Evolutionary conservation across 78 protist genomes (phyloP).

Genomic region (Monosiga brevicollis): DNA sequence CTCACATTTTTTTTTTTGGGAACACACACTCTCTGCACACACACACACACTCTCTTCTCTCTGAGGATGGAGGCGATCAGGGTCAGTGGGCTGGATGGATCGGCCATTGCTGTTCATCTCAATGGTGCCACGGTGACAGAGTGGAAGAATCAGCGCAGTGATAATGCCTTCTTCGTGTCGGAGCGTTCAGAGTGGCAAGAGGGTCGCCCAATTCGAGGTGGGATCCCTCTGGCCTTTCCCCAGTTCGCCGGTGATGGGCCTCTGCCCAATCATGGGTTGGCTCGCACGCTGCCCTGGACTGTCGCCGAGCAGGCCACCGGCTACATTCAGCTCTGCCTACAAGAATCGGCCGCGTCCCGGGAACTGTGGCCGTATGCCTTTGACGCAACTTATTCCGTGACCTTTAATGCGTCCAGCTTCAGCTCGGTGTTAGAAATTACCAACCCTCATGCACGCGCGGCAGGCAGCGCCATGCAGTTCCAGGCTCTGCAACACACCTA

Average conservation of each 20-base stretch:
- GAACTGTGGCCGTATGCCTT: not conserved
- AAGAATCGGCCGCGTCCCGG: not conserved
- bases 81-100: too few species aligned
- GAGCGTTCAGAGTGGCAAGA: not conserved
- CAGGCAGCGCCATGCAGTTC: not conserved
- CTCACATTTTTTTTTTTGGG: too few species aligned
- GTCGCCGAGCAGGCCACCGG: not conserved
- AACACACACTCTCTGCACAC: too few species aligned
- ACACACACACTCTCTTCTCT: too few species aligned
- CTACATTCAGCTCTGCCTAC: not conserved
- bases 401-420: not conserved
- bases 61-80: too few species aligned
- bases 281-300: not conserved
- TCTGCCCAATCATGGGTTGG: not conserved
- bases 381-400: not conserved
- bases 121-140: too few species aligned
- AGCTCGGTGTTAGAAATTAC: not conserved
- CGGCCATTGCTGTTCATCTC: too few species aligned
- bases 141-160: too few species aligned
- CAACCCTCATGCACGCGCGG: too few species aligned
- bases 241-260: not conserved
- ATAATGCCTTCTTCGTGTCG: not conserved
- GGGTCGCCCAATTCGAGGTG: not conserved
- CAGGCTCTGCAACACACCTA: not conserved
- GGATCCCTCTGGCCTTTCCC: not conserved